These are phyloP conservation scores for Globisporangium acanthophoron DNA, from an alignment of 352 stramenopile species.

Conservation along the genomic window DNA sequence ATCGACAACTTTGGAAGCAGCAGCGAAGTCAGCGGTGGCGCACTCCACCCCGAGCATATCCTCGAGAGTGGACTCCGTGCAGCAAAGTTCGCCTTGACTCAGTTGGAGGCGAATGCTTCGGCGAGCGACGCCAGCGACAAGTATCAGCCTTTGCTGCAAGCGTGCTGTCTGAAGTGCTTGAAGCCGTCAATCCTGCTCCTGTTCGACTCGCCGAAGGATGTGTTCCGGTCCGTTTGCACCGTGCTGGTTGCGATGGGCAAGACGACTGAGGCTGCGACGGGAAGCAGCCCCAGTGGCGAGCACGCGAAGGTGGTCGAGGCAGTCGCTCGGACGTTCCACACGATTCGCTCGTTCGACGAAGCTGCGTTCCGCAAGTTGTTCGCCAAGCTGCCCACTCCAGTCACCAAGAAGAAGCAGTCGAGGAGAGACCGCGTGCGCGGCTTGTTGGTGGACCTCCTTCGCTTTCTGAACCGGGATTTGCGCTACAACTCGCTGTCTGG, in stretches of 20 bases:
- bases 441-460: slow-evolving; percentile 34
- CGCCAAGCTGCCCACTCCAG: slow-evolving; percentile 18
- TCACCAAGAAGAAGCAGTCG: slow-evolving; percentile 40
- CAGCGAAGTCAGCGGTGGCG: slow-evolving; percentile 8
- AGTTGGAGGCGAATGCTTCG: slow-evolving; percentile 20
- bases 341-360: slow-evolving; percentile 27
- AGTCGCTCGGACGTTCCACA: slow-evolving; percentile 27
- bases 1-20: slow-evolving; percentile 21
- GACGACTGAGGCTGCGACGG: not conserved
- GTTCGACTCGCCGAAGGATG: slow-evolving; percentile 44
- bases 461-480: slow-evolving; percentile 29
- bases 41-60: slow-evolving; percentile 21
- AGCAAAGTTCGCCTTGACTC: slow-evolving; percentile 27
- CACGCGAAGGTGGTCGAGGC: slow-evolving; percentile 22
- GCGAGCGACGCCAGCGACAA: slow-evolving; percentile 8
- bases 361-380: slow-evolving; percentile 30
- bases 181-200: slow-evolving; percentile 47
- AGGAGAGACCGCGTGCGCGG: slow-evolving; percentile 40
- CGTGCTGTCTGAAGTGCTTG: slow-evolving; percentile 31
- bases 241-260: not conserved
- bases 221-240: slow-evolving; percentile 31
- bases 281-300: not conserved
- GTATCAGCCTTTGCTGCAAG: slow-evolving; percentile 25
- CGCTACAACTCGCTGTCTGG: not conserved
- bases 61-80: slow-evolving; percentile 31